Evolutionary conservation across 2,329 filamentous ascomycete genomes (phyloP).

Genomic region (Drechmeria coniospora): DNA sequence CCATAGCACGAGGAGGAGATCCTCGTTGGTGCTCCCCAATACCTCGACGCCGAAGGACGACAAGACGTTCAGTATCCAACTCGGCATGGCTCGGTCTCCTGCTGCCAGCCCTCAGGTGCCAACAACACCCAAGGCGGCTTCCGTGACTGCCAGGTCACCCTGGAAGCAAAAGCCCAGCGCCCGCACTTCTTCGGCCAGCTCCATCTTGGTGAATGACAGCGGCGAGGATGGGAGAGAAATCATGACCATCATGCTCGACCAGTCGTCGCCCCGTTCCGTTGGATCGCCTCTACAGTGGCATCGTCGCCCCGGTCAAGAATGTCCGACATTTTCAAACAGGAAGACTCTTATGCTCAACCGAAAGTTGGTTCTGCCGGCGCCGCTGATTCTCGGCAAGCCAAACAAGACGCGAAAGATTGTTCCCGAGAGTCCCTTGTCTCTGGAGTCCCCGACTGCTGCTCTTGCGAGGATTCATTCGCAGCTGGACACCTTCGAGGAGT

Average conservation of each 20-base stretch:
- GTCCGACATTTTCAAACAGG: constrained; percentile 42
- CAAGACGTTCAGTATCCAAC: too few relatives aligned
- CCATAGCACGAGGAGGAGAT: too few relatives aligned
- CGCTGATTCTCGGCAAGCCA: constrained; percentile 31
- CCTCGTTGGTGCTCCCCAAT: too few relatives aligned
- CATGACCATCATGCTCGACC: constrained; percentile 30
- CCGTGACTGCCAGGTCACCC: neutral
- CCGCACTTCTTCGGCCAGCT: constrained; percentile 1
- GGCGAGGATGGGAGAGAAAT: constrained; percentile 19
- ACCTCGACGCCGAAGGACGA: too few relatives aligned
- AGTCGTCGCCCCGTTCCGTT: too few relatives aligned
- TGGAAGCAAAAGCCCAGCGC: neutral
- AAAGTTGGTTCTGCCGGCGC: constrained; percentile 40
- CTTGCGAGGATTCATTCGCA: constrained; percentile 36
- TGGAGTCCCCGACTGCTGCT: constrained; percentile 35
- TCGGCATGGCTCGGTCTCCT: too few relatives aligned
- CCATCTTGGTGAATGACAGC: constrained; percentile 6
- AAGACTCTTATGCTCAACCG: constrained; percentile 27
- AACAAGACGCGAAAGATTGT: constrained; percentile 28
- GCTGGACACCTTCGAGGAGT: constrained; percentile 31
- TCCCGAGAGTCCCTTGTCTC: constrained; percentile 35
- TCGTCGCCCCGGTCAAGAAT: constrained; percentile 40
- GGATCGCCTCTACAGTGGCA: too few relatives aligned
- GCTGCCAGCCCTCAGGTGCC: too few relatives aligned
- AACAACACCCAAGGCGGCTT: neutral